Conservation (phyloP, 306 rosid genomes). For the Notholithocarpus densiflorus region DNA sequence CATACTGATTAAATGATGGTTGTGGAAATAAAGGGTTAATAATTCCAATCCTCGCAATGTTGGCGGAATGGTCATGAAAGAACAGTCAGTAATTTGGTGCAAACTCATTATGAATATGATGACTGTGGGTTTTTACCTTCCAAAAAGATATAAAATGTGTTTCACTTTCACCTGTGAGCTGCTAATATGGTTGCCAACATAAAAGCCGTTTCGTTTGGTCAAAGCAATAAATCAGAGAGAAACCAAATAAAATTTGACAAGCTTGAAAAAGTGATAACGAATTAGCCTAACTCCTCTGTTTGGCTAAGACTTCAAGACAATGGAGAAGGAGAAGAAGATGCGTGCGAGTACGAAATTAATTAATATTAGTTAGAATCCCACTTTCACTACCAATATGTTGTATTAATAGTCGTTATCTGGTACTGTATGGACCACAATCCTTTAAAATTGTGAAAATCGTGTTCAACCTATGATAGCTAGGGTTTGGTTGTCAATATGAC, state of each 20-base stretch:
- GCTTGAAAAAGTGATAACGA: neutral
- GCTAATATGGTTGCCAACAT: neutral
- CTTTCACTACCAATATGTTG: neutral
- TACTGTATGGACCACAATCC: too few species aligned
- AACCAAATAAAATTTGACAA: neutral
- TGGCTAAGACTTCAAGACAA: neutral
- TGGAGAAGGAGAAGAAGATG: neutral
- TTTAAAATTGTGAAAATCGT: too few species aligned
- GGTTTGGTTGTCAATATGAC: neutral
- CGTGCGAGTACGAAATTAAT: neutral
- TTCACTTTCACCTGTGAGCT: conserved; percentile 4
- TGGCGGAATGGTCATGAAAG: neutral
- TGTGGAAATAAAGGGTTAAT: neutral
- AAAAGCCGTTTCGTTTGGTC: neutral
- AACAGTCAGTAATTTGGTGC: neutral
- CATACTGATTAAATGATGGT: neutral
- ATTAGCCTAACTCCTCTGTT: conserved; percentile 2
- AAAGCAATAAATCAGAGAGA: too few species aligned
- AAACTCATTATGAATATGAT: neutral
- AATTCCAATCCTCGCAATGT: neutral
- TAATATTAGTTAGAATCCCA: neutral
- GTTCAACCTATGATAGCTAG: neutral
- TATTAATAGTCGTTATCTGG: too few species aligned
- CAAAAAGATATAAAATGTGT: neutral
- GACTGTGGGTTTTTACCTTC: conserved; percentile 2